phyloP scores from a whole-genome alignment of 495 filamentous ascomycete species.

The Annulohypoxylon maeteangense region DNA sequence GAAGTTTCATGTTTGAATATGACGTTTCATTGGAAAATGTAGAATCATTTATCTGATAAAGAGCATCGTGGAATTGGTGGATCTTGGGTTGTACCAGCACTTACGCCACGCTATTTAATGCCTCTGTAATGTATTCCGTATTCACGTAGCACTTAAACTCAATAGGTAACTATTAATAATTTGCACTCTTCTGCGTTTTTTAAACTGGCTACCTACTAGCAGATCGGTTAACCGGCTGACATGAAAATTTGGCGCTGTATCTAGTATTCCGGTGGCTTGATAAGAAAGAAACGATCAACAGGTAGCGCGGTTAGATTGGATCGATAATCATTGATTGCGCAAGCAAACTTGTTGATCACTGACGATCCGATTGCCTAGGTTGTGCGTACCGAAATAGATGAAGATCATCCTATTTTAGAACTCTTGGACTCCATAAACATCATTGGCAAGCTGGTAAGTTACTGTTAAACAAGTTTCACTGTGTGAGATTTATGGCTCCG shows the following conservation, averaged over 20 bases:
- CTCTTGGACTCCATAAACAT: neutral
- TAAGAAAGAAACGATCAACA: conserved; percentile 6
- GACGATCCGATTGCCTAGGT: conserved; percentile 20
- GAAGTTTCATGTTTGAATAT: neutral
- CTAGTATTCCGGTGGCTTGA: neutral
- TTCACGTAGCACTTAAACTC: neutral
- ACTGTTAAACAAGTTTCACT: conserved; percentile 22
- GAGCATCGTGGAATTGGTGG: neutral
- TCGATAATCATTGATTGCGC: conserved; percentile 18
- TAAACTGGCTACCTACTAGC: neutral
- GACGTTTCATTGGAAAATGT: too few species aligned
- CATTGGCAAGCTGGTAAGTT: conserved; percentile 9
- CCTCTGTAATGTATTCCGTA: neutral
- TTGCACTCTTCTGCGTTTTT: neutral
- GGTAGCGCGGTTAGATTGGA: conserved; percentile 17
- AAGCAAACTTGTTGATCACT: conserved; percentile 28
- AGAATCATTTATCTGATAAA: neutral
- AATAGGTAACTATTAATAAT: neutral
- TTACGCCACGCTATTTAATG: neutral
- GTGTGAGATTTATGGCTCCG: neutral
- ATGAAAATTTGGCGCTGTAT: too few species aligned
- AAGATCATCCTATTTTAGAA: neutral
- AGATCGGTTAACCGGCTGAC: neutral
- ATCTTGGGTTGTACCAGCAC: neutral
- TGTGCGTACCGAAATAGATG: neutral